Percentiles rank a stretch among this genome's conserved stretches.
Evolutionary conservation across 2,329 filamentous ascomycete species (phyloP).

Genomic region (Dactylonectria macrodidyma): DNA sequence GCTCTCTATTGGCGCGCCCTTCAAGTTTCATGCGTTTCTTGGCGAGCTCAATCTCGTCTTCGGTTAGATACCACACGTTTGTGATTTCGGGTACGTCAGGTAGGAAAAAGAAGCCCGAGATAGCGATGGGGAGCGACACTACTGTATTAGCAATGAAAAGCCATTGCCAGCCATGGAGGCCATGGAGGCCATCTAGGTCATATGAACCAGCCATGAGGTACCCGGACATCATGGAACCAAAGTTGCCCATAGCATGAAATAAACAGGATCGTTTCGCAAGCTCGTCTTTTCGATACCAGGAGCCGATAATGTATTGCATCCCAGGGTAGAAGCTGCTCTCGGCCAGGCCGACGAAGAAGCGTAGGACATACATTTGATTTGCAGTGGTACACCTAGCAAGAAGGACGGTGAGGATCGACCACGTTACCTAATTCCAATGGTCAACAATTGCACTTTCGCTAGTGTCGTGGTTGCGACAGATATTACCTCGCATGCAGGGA

Average conservation of each 20-base stretch:
- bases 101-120: slow-evolving; percentile 52
- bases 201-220: slow-evolving; percentile 60
- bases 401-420: slow-evolving; percentile 51
- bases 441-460: too few species aligned
- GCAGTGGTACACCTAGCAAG: slow-evolving; percentile 48
- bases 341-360: slow-evolving; percentile 61
- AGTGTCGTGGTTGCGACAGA: background rate
- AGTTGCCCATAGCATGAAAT: slow-evolving; percentile 54
- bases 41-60: slow-evolving; percentile 46
- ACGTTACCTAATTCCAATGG: slow-evolving; percentile 41
- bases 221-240: slow-evolving; percentile 49
- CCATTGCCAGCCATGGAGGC: slow-evolving; percentile 64
- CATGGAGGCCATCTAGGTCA: slow-evolving; percentile 55
- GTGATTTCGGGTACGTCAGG: slow-evolving; percentile 50
- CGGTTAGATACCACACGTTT: slow-evolving; percentile 47
- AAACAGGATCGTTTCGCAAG: slow-evolving; percentile 60
- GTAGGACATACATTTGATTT: slow-evolving; percentile 55
- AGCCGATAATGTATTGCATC: slow-evolving; percentile 58
- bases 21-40: slow-evolving; percentile 56
- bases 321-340: slow-evolving; percentile 58
- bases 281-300: slow-evolving; percentile 62
- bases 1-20: slow-evolving; percentile 58
- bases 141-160: slow-evolving; percentile 55
- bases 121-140: slow-evolving; percentile 53
- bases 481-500: slow-evolving; percentile 53